These are phyloP conservation scores for Colletotrichum brevisporum DNA, from an alignment of 2,329 filamentous ascomycete genomes.

Conservation along the genomic window DNA sequence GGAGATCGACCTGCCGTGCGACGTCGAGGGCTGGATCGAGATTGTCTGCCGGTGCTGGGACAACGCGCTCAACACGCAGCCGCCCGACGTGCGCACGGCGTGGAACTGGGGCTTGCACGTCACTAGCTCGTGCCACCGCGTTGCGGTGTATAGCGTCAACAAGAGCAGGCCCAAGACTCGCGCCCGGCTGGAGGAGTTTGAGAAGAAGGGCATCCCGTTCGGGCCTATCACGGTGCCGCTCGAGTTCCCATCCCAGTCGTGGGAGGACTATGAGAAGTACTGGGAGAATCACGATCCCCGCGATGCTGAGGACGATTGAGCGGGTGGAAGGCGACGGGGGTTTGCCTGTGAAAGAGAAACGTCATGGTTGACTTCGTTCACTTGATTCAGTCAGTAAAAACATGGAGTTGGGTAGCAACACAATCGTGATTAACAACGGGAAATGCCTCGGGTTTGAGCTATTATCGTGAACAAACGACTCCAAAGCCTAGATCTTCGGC, in stretches of 20 bases:
- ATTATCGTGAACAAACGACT: too few relatives aligned
- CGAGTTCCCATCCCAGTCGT: constrained; percentile 62
- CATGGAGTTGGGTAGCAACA: too few relatives aligned
- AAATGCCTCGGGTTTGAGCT: too few relatives aligned
- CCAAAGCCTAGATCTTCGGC: too few relatives aligned
- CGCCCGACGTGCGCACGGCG: constrained; percentile 64
- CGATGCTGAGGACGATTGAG: constrained; percentile 46
- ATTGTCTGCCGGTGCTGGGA: constrained; percentile 73
- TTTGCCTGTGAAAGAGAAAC: too few relatives aligned
- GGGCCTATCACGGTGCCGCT: constrained; percentile 68
- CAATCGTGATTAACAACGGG: too few relatives aligned
- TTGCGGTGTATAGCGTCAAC: constrained; percentile 76
- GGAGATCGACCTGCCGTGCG: constrained; percentile 73
- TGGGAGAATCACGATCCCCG: constrained; percentile 47
- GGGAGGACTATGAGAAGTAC: constrained; percentile 62
- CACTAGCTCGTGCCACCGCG: constrained; percentile 72
- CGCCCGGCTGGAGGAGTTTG: constrained; percentile 64
- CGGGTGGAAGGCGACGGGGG: too few relatives aligned
- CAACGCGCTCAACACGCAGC: constrained; percentile 73
- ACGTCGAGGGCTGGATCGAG: constrained; percentile 74
- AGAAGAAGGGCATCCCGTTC: constrained; percentile 62
- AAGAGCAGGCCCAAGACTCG: constrained; percentile 62
- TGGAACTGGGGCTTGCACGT: constrained; percentile 79
- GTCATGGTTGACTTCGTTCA: too few relatives aligned
- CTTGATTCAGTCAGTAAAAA: too few relatives aligned